These are phyloP conservation scores for Azolla pinnata DNA, from an alignment of 75 land plant genomes.

Conservation along the genomic window DNA sequence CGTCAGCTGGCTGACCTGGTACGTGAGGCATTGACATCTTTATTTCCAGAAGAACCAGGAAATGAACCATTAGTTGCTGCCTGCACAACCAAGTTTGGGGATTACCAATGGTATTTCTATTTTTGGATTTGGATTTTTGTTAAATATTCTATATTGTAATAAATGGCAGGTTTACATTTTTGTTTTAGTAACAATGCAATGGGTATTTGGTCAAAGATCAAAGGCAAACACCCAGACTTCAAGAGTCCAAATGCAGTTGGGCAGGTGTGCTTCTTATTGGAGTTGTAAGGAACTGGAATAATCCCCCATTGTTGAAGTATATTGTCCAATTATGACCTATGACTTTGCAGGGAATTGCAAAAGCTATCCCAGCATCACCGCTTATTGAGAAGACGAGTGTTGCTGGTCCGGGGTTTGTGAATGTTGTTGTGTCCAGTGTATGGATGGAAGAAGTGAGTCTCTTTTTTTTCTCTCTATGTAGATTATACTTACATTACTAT, in stretches of 20 bases:
- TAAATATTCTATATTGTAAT: neutral
- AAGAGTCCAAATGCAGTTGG: slow-evolving; percentile 66
- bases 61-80: slow-evolving; percentile 56
- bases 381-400: slow-evolving; percentile 61
- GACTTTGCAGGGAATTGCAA: slow-evolving; percentile 52
- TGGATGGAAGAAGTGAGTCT: slow-evolving; percentile 72
- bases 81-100: slow-evolving; percentile 63
- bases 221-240: slow-evolving; percentile 44
- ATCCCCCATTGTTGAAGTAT: neutral
- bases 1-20: slow-evolving; percentile 43
- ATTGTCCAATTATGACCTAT: neutral
- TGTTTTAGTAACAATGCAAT: slow-evolving; percentile 83
- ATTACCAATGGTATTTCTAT: slow-evolving; percentile 68
- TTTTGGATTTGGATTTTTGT: neutral
- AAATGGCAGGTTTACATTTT: neutral
- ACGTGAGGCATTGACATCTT: slow-evolving; percentile 36
- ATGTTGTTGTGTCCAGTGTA: slow-evolving; percentile 45
- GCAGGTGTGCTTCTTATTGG: slow-evolving; percentile 46
- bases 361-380: slow-evolving; percentile 56
- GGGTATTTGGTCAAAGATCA: slow-evolving; percentile 66
- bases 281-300: no score
- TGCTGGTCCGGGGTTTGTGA: slow-evolving; percentile 91
- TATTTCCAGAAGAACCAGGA: slow-evolving; percentile 36
- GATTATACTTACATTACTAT: neutral
- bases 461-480: neutral